Conservation (phyloP, 1,284 basidiomycete species). For the Apiotrichum laibachii region DNA sequence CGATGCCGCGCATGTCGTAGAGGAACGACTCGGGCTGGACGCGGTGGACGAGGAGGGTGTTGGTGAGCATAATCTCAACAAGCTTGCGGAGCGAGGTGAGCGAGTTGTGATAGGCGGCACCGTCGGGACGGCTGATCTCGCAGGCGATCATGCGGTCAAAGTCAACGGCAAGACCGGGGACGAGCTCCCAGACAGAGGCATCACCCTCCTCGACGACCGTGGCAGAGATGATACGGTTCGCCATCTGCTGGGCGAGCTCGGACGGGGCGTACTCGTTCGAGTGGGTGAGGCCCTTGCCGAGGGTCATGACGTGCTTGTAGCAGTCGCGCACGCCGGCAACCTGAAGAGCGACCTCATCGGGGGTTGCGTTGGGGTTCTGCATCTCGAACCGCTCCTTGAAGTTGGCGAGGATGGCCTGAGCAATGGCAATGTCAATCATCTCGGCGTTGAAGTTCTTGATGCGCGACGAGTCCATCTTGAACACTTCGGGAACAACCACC, state of each 20-base stretch:
- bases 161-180: conserved; percentile 13
- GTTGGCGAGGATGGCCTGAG: conserved; percentile 63
- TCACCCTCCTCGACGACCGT: conserved; percentile 4
- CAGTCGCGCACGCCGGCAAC: conserved; percentile 50
- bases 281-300: conserved; percentile 13
- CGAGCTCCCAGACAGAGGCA: conserved; percentile 5
- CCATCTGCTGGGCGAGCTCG: conserved; percentile 20
- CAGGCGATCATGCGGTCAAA: conserved; percentile 15
- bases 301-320: conserved; percentile 26
- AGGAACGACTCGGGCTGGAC: conserved; percentile 25
- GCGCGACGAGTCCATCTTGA: conserved; percentile 76
- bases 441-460: conserved; percentile 64
- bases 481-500: conserved; percentile 64
- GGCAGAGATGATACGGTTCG: conserved; percentile 18
- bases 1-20: conserved; percentile 22
- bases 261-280: conserved; percentile 11
- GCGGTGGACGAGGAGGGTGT: conserved; percentile 23
- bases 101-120: conserved; percentile 8
- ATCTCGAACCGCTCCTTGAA: conserved; percentile 14
- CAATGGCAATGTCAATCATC: conserved; percentile 68
- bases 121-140: conserved; percentile 8
- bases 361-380: conserved; percentile 68
- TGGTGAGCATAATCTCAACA: conserved; percentile 18
- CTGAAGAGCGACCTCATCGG: conserved; percentile 57
- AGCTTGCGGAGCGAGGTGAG: conserved; percentile 16